A percentile compares a stretch with the other conserved stretches of the same genome.
Evolutionary conservation across 768 basidiomycete genomes (phyloP).

Genomic region (Ramaria sp.): DNA sequence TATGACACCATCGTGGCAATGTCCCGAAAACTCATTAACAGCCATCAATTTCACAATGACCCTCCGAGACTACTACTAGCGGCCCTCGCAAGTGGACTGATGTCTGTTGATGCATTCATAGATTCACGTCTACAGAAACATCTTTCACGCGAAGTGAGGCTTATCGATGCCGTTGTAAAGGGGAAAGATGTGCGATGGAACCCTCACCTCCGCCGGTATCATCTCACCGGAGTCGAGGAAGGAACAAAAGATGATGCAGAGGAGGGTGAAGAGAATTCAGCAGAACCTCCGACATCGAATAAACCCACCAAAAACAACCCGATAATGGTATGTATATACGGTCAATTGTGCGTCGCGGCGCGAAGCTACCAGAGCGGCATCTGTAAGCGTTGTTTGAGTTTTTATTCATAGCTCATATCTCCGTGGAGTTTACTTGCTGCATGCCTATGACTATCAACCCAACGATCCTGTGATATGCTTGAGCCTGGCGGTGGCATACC

Average conservation of each 20-base stretch:
- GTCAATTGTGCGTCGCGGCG: constrained; percentile 71
- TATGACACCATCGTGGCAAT: constrained; percentile 58
- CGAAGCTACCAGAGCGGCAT: constrained; percentile 87
- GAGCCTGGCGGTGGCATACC: constrained; percentile 69
- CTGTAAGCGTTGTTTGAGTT: constrained; percentile 40
- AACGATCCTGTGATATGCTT: constrained; percentile 82
- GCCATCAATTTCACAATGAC: constrained; percentile 81
- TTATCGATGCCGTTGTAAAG: constrained; percentile 54
- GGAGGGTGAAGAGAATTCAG: constrained; percentile 25
- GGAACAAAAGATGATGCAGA: constrained; percentile 25
- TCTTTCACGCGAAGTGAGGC: constrained; percentile 65
- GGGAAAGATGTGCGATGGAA: constrained; percentile 62
- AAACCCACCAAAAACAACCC: constrained; percentile 66
- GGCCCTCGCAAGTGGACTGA: constrained; percentile 58
- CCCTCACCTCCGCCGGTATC: constrained; percentile 43
- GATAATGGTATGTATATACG: constrained; percentile 62
- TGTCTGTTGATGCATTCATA: constrained; percentile 66
- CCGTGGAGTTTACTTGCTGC: constrained; percentile 68
- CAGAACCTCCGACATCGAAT: constrained; percentile 18
- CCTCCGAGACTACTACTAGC: constrained; percentile 69
- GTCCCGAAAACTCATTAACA: constrained; percentile 60
- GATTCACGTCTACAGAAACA: constrained; percentile 75
- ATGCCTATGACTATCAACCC: constrained; percentile 77
- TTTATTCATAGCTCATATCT: too few species aligned
- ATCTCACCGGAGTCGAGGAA: constrained; percentile 23